Base-by-base conservation (phyloP, 2,329 filamentous ascomycete species). In the Grosmannia clavigera region DNA sequence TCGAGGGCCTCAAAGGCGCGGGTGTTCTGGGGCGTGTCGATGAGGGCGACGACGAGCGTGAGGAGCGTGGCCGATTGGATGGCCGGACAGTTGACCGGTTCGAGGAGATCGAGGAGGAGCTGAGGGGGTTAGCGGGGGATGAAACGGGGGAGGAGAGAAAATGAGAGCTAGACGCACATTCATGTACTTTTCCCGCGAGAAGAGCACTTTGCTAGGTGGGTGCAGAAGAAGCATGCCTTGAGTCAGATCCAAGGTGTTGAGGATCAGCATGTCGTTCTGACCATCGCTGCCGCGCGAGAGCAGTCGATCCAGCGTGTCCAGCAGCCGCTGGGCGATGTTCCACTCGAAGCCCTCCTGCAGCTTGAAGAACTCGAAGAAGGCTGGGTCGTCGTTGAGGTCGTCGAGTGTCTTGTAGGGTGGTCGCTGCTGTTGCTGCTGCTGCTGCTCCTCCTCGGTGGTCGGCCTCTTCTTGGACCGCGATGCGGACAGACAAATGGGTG, bases 271-370 rank as follows among this genome's bases (percentile, higher is more conserved):
- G 71, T 97, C 91, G 69, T 92, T 94, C 65, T 90, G 85, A 50
- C 88, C 89, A 35, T 68, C 66, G 56, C 65, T 66, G 51, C 67
- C 66, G 3, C 65, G 66, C 16, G 64, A 63, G 5, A 69, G 62
- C 33, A 69, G 65, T 55, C 68, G 68, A 55, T 68, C 67, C 9
- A 68, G 64, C 12, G 66, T 67, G 58, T 86, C 84, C 63, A 96
- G 86, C 62, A 97, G 80, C 62, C 91, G 85, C 74, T 90, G 85
- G 16, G 90, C 87, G 60, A 97, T 90, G 75, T 99, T 99, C 88
- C 91, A 97, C 75, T 97, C 90, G 70, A 99, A 99, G 3, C 92
- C 90, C 70, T 97, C 92, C 72, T 99, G 94, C 65, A 97, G 73
- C 71, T 95, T 90, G 78, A 96, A 96, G 77, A 97, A 97, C 73